Evolutionary conservation across 2,329 filamentous ascomycete genomes (phyloP).

Genomic region (Aspergillus chevalieri): DNA sequence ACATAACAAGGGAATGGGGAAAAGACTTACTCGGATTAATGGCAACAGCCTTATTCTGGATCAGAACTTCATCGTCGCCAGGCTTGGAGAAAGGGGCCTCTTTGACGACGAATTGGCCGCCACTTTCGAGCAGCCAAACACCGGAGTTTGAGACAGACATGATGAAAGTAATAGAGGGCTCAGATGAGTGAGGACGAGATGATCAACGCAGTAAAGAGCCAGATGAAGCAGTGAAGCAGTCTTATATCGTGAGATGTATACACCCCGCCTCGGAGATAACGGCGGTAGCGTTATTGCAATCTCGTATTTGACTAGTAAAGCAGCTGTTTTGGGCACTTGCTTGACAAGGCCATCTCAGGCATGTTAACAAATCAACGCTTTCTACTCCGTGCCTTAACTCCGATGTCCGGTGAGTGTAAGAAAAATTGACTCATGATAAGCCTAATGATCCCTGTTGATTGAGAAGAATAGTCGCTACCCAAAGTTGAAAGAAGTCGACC

Average conservation of each 20-base stretch:
- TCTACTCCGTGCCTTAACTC: neutral
- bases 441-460: neutral
- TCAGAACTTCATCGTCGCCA: slow-evolving; percentile 32
- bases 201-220: neutral
- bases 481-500: too few relatives aligned
- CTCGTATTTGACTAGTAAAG: neutral
- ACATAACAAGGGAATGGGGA: neutral
- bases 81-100: slow-evolving; percentile 33
- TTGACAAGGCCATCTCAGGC: neutral
- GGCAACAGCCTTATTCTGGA: slow-evolving; percentile 37
- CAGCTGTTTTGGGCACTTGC: neutral
- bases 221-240: neutral
- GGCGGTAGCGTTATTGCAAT: neutral
- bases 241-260: neutral
- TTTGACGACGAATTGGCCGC: slow-evolving; percentile 28
- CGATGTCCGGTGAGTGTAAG: neutral
- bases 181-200: neutral
- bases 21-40: slow-evolving; percentile 32
- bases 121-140: slow-evolving; percentile 8
- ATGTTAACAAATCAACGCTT: neutral
- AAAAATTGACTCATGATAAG: neutral
- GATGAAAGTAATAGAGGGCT: neutral
- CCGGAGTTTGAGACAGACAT: slow-evolving; percentile 20
- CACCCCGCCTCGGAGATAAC: neutral
- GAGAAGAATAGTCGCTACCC: too few relatives aligned